These are phyloP conservation scores for Arachnomyces sp. DNA, from an alignment of 2,329 filamentous ascomycete genomes.

Conservation along the genomic window DNA sequence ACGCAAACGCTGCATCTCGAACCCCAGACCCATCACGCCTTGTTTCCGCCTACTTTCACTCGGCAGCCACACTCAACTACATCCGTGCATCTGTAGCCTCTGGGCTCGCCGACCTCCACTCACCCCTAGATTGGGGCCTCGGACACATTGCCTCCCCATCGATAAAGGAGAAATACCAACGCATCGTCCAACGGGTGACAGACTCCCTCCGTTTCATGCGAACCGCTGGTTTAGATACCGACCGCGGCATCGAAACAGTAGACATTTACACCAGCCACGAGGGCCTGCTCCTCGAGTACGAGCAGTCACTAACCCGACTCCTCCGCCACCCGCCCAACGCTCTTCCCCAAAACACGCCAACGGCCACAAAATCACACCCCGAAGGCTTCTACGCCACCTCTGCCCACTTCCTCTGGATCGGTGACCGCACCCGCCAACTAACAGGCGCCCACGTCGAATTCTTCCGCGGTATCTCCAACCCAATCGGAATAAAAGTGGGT, in stretches of 20 bases:
- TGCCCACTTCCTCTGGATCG: slow-evolving; percentile 96
- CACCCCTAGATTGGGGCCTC: slow-evolving; percentile 87
- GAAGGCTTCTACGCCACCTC: slow-evolving; percentile 87
- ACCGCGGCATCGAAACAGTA: slow-evolving; percentile 76
- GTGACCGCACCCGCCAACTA: slow-evolving; percentile 88
- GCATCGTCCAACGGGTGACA: slow-evolving; percentile 76
- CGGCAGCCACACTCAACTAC: slow-evolving; percentile 89
- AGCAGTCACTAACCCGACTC: slow-evolving; percentile 73
- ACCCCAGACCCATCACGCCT: slow-evolving; percentile 74
- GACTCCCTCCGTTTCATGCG: slow-evolving; percentile 91
- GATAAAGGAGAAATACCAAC: slow-evolving; percentile 76
- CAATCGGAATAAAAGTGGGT: slow-evolving; percentile 92
- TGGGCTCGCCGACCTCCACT: slow-evolving; percentile 87
- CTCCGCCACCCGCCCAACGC: slow-evolving; percentile 55
- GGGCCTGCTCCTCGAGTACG: slow-evolving; percentile 87
- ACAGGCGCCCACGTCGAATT: slow-evolving; percentile 94
- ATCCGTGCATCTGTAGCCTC: slow-evolving; percentile 73
- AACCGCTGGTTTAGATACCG: slow-evolving; percentile 72
- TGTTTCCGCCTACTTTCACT: slow-evolving; percentile 90
- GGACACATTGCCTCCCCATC: slow-evolving; percentile 80
- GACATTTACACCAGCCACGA: slow-evolving; percentile 96
- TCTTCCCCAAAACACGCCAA: slow-evolving; percentile 18
- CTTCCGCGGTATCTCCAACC: slow-evolving; percentile 92
- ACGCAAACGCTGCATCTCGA: slow-evolving; percentile 55
- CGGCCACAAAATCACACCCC: slow-evolving; percentile 19